Percentiles rank a stretch among this genome's conserved stretches.
Evolutionary conservation across 78 protist species (phyloP).

Genomic region (Dictyostelium intermedium): DNA sequence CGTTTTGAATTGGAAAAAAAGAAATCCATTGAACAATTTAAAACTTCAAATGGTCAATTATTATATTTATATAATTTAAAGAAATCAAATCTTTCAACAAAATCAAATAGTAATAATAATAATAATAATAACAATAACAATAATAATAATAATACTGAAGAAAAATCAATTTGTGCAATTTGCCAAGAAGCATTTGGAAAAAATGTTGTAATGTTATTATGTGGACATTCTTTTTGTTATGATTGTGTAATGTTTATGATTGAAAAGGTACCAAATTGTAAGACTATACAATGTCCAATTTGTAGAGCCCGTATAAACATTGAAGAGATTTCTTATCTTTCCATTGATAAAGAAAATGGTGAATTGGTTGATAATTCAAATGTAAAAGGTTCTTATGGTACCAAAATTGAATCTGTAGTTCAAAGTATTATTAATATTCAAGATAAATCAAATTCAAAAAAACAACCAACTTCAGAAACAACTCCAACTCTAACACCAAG

Average conservation of each 20-base stretch:
- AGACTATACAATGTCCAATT: slow-evolving; percentile 68
- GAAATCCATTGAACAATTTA: slow-evolving; percentile 28
- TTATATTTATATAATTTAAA: slow-evolving; percentile 6
- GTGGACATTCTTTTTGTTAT: slow-evolving; percentile 76
- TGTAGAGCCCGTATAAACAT: slow-evolving; percentile 59
- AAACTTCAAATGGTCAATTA: slow-evolving; percentile 24
- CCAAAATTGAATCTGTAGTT: slow-evolving; percentile 69
- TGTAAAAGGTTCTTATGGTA: slow-evolving; percentile 78
- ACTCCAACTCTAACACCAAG: not conserved
- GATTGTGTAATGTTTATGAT: slow-evolving; percentile 49
- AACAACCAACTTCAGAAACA: too few species aligned
- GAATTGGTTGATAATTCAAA: not conserved
- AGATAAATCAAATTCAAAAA: not conserved
- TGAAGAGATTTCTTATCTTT: slow-evolving; percentile 50
- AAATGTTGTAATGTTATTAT: slow-evolving; percentile 34
- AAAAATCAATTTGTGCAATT: slow-evolving; percentile 25
- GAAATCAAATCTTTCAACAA: slow-evolving; percentile 8
- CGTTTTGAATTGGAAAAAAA: slow-evolving; percentile 38
- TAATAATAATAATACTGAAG: not conserved
- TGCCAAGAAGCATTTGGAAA: slow-evolving; percentile 54
- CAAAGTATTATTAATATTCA: not conserved
- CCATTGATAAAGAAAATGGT: not conserved
- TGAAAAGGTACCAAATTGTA: slow-evolving; percentile 14
- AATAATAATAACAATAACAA: not conserved
- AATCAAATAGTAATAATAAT: slow-evolving; percentile 1